A percentile compares a stretch with the other conserved stretches of the same genome.
phyloP scores from a whole-genome alignment of 2,329 filamentous ascomycete genomes.

The Xylaria polymorpha region DNA sequence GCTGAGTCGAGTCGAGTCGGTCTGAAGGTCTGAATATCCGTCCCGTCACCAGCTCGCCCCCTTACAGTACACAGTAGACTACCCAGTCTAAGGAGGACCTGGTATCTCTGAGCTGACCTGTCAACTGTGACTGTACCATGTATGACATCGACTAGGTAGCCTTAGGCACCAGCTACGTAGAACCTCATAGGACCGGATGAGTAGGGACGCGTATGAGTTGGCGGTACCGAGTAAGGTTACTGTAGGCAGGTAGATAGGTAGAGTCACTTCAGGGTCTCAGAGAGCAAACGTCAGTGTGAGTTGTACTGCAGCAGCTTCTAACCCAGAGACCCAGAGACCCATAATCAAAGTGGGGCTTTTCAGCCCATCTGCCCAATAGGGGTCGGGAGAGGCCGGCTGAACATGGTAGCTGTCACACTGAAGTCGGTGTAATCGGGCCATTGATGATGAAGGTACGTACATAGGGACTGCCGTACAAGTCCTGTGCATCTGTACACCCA shows the following conservation, averaged over 20 bases:
- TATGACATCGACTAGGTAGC: constrained; percentile 1
- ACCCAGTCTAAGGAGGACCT: not conserved
- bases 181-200: not conserved
- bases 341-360: not conserved
- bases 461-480: not conserved
- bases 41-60: constrained; percentile 4
- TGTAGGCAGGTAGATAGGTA: not conserved
- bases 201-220: not conserved
- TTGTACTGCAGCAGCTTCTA: constrained; percentile 20
- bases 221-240: not conserved
- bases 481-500: not conserved
- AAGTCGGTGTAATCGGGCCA: constrained; percentile 13
- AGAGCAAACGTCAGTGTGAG: constrained; percentile 20
- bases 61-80: not conserved
- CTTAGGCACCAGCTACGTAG: not conserved
- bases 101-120: constrained; percentile 20
- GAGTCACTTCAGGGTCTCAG: constrained; percentile 8
- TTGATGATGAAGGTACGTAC: not conserved
- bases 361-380: not conserved
- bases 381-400: not conserved
- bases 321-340: not conserved
- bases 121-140: not conserved
- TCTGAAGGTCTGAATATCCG: constrained; percentile 10
- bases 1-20: constrained; percentile 32
- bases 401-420: not conserved